Conservation (phyloP, 2,329 filamentous ascomycete genomes). For the Alternaria panax region DNA sequence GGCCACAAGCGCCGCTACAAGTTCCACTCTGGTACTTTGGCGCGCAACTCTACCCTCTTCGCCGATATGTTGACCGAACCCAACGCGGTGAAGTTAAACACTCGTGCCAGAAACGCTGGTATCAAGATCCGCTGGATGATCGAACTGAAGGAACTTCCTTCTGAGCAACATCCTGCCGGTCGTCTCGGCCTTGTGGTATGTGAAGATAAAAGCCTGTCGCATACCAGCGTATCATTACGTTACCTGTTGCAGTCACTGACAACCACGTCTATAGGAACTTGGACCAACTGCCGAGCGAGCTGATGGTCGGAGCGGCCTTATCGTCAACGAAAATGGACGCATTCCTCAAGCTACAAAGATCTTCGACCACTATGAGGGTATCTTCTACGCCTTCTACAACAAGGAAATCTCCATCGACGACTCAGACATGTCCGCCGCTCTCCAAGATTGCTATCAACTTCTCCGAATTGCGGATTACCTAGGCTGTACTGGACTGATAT, state of each 20-base stretch:
- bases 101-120: conserved; percentile 31
- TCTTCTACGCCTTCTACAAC: conserved; percentile 59
- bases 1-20: conserved; percentile 38
- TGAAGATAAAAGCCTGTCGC: neutral
- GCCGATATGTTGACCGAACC: conserved; percentile 40
- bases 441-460: conserved; percentile 53
- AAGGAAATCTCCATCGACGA: conserved; percentile 52
- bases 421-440: conserved; percentile 47
- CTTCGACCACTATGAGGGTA: conserved; percentile 51
- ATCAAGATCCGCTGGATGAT: conserved; percentile 44
- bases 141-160: conserved; percentile 37
- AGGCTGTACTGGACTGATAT: conserved; percentile 52
- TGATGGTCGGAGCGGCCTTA: conserved; percentile 23
- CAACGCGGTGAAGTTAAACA: conserved; percentile 37
- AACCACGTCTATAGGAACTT: conserved; percentile 38
- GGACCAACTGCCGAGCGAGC: conserved; percentile 41
- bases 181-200: conserved; percentile 40
- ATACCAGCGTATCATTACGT: neutral
- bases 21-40: conserved; percentile 47
- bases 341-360: conserved; percentile 33
- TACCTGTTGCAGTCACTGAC: conserved; percentile 1
- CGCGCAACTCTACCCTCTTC: conserved; percentile 43
- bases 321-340: conserved; percentile 49
- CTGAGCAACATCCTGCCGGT: conserved; percentile 29
- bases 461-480: conserved; percentile 58